These are phyloP conservation scores for Cystobasidium pallidum DNA, from an alignment of 1,284 basidiomycete species.

Conservation along the genomic window DNA sequence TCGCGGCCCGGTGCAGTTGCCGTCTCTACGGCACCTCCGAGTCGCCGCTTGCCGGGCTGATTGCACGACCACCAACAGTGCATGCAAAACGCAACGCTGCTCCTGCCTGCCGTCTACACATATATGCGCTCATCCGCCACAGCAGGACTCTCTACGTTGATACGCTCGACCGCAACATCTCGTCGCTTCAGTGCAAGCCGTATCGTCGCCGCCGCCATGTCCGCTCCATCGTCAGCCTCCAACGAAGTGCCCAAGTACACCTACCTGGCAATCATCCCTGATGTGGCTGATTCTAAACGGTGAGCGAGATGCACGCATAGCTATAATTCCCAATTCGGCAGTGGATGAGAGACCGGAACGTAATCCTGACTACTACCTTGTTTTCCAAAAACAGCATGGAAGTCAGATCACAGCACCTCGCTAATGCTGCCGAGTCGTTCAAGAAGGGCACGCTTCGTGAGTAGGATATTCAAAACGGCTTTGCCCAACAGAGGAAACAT, in stretches of 20 bases:
- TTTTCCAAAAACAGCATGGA: conserved; percentile 17
- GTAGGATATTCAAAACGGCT: not conserved
- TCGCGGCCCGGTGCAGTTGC: too few species aligned
- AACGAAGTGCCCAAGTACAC: conserved; percentile 26
- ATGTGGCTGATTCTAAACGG: conserved; percentile 22
- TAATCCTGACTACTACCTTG: too few species aligned
- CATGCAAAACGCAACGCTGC: too few species aligned
- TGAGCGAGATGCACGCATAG: not conserved
- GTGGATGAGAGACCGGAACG: too few species aligned
- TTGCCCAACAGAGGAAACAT: too few species aligned
- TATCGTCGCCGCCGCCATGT: not conserved
- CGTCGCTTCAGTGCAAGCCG: not conserved
- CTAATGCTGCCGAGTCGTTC: conserved; percentile 23
- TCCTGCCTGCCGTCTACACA: not conserved
- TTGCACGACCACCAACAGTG: too few species aligned
- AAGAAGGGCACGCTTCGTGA: conserved; percentile 24
- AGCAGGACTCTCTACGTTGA: not conserved
- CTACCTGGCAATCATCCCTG: conserved; percentile 26
- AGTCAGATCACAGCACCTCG: conserved; percentile 35
- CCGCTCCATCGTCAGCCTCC: not conserved
- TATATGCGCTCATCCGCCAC: not conserved
- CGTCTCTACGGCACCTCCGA: too few species aligned
- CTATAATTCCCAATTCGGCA: too few species aligned
- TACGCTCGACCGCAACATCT: not conserved
- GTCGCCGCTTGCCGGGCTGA: not conserved